Base-by-base conservation (phyloP, 129 eudicot species). In the Pseudognaphalium luteoalbum region DNA sequence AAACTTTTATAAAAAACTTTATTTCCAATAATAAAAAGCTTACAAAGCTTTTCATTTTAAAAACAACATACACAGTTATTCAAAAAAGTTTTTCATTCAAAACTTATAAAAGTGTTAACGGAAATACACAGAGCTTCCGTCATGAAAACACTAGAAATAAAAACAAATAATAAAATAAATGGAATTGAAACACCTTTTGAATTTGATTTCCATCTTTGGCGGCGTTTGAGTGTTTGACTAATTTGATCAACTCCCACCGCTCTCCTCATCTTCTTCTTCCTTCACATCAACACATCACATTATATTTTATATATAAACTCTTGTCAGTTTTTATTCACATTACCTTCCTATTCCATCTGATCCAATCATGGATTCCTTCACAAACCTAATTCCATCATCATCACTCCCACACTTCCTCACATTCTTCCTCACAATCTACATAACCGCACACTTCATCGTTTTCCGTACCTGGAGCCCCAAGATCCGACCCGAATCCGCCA, bases 401-500 rank as follows among this genome's bases (percentile, higher is more conserved):
- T 41, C 75, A 17, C 87, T 92, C 16, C 88, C 81, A 3, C 10
- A 76, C 12, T 90, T 93, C 82, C 87, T 88, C 83, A 25, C 92
- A 28, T 34, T 77, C 35, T 93, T 76, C 59, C 61, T 88, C 51
- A 17, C 74, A 19, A 73, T 90, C 14, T 93, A 93, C 72, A 63
- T 86, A 20, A 17, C 58, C 7, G 89, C 95, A 42, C 86, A 87
- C 74, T 86, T 86, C 77, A 5, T 85, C 14, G 66, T 93, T 28
- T 90, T 93, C 84, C 86, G 83, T 7, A 69, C 68, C 4, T 93
- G 98, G 98, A 68, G 78, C 76, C 84, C 87, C 6, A 88, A 93
- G 52, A 85, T 82, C 83, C 92, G 95, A 22, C 97, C 96, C 21
- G 96, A 90, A 79, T 95, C 98, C 25, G 80, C 98, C 28, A 90